Evolutionary conservation across 768 basidiomycete genomes (phyloP), one percentile per base, ranked within the genome.

Genomic region (Leccinum uliginosum): DNA sequence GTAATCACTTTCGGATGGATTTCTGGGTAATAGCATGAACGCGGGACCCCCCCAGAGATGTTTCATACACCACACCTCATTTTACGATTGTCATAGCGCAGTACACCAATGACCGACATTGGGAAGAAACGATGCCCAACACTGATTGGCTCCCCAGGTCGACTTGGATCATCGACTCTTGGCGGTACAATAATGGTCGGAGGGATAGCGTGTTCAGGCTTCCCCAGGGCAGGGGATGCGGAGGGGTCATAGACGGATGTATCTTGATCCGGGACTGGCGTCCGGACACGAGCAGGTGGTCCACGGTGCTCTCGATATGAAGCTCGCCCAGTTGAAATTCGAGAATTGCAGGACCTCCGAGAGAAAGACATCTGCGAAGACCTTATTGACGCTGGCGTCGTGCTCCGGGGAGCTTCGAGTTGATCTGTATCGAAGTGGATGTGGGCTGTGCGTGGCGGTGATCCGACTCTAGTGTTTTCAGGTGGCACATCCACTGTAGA

Each of bases 301-400:
- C 64, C 70, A 23, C 2, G 61, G 43, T 70, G 54, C 8, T 44
- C 55, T 47, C 64, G 66, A 50, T 66, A 66, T 17, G 68, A 65
- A 1, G 57, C 50, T 30, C 66, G 65, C 10, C 65, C 69, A 21
- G n/a, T 21, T 3, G 69, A 67, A 19, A 24, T 53, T 53, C 38
- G 40, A 57, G 65, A 62, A 50, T 40, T 45, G 17, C 0, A 29
- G 4, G 68, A 67, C 11, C n/a, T 52, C 29, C 38, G 59, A 8
- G 68, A 65, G 24, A 45, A 9, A 3, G 67, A 64, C 4, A 11
- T 3, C 38, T 34, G 54, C 5, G 40, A 43, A 19, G 40, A 43
- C 7, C 40, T 43, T 6, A 43, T 43, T 43, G 64, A 65, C 27
- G 19, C 40, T 2, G 61, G 58, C 12, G 65, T 51, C 35, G 19